Percentiles rank a stretch among this genome's conserved stretches.
Conservation (phyloP, 176 grass and related monocot species). For the Melocanna baccifera region DNA sequence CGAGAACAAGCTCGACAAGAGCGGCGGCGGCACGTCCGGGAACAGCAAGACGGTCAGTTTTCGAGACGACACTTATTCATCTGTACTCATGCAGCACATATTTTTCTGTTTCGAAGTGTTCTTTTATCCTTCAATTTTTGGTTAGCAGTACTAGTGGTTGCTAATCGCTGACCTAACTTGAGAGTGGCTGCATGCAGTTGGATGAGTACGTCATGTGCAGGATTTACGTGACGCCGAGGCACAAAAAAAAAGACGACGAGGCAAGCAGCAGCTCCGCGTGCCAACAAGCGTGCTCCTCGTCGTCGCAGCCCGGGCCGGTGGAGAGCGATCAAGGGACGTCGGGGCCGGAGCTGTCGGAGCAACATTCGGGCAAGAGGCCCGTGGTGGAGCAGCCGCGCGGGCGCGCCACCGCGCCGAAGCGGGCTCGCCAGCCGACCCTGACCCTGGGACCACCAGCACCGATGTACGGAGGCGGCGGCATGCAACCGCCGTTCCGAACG, state of each 20-base stretch:
- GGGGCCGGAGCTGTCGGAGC: neutral
- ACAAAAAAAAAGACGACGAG: neutral
- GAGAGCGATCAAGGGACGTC: neutral
- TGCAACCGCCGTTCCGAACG: neutral
- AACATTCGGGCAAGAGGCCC: conserved; percentile 17
- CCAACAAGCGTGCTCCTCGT: neutral
- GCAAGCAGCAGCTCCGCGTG: neutral
- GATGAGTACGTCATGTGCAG: conserved; percentile 16
- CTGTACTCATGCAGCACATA: neutral
- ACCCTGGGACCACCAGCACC: neutral
- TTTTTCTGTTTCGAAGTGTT: neutral
- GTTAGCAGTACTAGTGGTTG: neutral
- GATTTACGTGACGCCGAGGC: conserved; percentile 21
- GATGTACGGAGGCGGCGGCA: neutral
- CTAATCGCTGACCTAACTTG: neutral
- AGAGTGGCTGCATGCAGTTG: conserved; percentile 2
- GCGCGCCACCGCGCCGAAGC: neutral
- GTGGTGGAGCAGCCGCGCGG: neutral
- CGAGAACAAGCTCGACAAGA: neutral
- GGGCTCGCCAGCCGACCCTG: neutral
- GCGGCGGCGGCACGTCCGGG: neutral
- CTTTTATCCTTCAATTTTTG: neutral
- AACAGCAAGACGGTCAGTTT: neutral
- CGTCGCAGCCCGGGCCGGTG: neutral
- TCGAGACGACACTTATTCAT: neutral